Evolutionary conservation across 192 early-diverging fungal genomes (phyloP), one percentile per base, ranked within the genome.

Genomic region (Backusella tuberculispora): DNA sequence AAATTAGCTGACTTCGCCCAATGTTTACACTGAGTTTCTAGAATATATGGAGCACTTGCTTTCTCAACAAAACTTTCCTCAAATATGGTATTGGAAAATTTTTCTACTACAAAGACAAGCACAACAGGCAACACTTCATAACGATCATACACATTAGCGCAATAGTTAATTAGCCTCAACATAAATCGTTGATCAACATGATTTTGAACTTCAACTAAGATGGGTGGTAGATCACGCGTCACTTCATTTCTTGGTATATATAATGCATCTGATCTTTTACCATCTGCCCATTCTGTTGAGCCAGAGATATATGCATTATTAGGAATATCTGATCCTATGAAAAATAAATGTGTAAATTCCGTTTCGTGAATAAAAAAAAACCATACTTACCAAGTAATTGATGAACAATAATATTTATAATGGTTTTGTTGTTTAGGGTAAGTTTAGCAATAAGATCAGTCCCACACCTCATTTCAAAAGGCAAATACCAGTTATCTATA

Each of bases 211-310:
- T 34, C 63, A 13, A 26, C 10, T 34, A 63, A 63, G 63, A 10
- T 63, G 1, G 21, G 63, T 34, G 63, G 63, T 63, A 34, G 24
- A 63, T 63, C 63, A 63, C 0, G 0, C 13, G 26, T 63, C 0
- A 34, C 63, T 63, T 3, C 63, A 63, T 13, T 63, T 13, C 45
- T 46, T 26, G 63, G 63, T 63, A 37, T 34, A 63, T 63, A 63
- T 34, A 63, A 63, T 14, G 13, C 29, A 13, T 63, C 63, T 63
- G 63, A 63, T 63, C 26, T 2, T 34, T 26, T 63, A 34, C 63
- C 63, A 63, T 63, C 63, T 13, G 63, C 24, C 63, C 63, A 63
- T 63, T 63, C 63, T 63, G 63, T 13, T 63, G 63, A 63, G 1
- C 1, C 9, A 63, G 63, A 37, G 34, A 34, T 13, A 63, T 63